These are phyloP conservation scores for Rhododendron henanense DNA, from an alignment of 148 eudicot species.

Conservation along the genomic window DNA sequence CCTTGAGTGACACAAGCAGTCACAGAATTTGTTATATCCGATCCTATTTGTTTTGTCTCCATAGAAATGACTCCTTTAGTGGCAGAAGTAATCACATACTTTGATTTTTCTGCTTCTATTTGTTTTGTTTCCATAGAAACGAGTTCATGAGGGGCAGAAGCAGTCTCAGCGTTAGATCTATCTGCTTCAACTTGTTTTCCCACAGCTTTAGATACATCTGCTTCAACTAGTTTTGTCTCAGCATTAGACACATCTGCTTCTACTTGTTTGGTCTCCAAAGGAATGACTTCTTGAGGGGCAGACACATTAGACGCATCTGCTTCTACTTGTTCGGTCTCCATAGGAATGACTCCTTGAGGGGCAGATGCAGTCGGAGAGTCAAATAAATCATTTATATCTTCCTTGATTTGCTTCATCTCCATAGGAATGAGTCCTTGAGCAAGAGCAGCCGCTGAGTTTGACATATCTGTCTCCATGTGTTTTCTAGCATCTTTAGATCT, in stretches of 20 bases:
- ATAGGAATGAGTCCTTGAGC: constrained; percentile 10
- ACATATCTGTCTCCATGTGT: constrained; percentile 16
- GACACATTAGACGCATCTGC: neutral
- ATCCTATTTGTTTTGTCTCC: constrained; percentile 8
- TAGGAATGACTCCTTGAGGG: neutral
- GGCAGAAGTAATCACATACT: neutral
- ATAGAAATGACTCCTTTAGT: neutral
- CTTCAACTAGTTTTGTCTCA: constrained; percentile 10
- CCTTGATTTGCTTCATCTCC: constrained; percentile 13
- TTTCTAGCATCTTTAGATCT: constrained; percentile 36
- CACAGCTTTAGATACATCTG: neutral
- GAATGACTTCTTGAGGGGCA: neutral
- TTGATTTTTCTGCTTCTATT: neutral
- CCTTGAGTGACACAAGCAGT: neutral
- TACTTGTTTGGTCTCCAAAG: constrained; percentile 10
- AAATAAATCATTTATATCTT: neutral
- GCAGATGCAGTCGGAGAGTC: constrained; percentile 11
- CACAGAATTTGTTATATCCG: neutral
- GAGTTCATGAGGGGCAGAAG: neutral
- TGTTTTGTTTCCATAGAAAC: neutral
- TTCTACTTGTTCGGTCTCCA: constrained; percentile 1
- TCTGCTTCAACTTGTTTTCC: neutral
- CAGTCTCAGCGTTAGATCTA: neutral
- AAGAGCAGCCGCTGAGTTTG: constrained; percentile 10
- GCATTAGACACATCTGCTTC: neutral